These are phyloP conservation scores for Phytophthora boehmeriae DNA, from an alignment of 352 stramenopile species.

Conservation along the genomic window DNA sequence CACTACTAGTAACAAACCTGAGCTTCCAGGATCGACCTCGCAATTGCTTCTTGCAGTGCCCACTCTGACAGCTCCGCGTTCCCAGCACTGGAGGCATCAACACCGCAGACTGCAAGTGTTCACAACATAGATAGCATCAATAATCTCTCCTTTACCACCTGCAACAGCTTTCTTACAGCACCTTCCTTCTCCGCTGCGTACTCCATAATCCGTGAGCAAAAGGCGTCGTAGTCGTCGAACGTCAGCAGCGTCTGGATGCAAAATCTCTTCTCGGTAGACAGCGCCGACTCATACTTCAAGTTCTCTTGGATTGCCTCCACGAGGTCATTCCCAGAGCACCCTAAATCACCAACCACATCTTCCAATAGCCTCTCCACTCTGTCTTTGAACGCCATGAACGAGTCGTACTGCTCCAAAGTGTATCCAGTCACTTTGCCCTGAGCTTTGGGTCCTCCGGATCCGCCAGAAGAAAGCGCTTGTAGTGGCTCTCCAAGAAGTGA, in stretches of 20 bases:
- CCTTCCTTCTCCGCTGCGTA: constrained; percentile 56
- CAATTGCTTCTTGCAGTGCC: constrained; percentile 72
- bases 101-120: constrained; percentile 17
- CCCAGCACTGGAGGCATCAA: constrained; percentile 1
- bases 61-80: constrained; percentile 53
- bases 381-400: constrained; percentile 79
- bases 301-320: constrained; percentile 55
- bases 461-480: constrained; percentile 51
- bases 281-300: constrained; percentile 30
- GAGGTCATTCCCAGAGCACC: constrained; percentile 64
- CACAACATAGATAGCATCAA: neutral
- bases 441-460: constrained; percentile 17
- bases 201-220: constrained; percentile 53
- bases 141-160: neutral
- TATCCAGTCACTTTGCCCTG: constrained; percentile 40
- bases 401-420: constrained; percentile 62
- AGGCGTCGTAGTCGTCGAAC: constrained; percentile 71
- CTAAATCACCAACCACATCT: constrained; percentile 56
- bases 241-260: constrained; percentile 78
- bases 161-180: no score
- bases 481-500: constrained; percentile 66
- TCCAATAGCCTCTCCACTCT: constrained; percentile 70
- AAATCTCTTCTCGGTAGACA: constrained; percentile 56
- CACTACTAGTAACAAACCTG: constrained; percentile 31
- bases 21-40: constrained; percentile 67